Evolutionary conservation across 2,329 filamentous ascomycete species (phyloP).

Genomic region (Pseudonectria foliicola): DNA sequence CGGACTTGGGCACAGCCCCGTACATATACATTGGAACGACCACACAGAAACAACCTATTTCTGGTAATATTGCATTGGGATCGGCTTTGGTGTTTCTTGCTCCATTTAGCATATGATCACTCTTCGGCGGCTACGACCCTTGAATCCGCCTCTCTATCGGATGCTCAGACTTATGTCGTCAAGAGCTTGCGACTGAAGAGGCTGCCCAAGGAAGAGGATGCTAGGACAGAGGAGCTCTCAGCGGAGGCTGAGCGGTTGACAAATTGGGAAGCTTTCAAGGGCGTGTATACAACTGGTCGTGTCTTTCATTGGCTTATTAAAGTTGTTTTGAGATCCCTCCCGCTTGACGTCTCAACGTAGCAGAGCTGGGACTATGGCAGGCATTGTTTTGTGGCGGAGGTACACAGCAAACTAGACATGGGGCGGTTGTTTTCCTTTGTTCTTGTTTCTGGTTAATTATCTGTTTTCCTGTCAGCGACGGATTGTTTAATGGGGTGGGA

Average conservation of each 20-base stretch:
- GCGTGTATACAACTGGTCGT: conserved; percentile 10
- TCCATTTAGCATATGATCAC: conserved; percentile 26
- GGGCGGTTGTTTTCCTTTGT: conserved; percentile 19
- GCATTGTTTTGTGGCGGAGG: conserved; percentile 18
- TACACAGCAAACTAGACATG: conserved; percentile 26
- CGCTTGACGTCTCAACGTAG: conserved; percentile 1
- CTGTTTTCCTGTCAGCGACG: conserved; percentile 12
- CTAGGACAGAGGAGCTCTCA: conserved; percentile 2
- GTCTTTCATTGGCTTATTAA: conserved; percentile 10
- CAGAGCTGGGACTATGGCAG: conserved; percentile 16
- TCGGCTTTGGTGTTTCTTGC: conserved; percentile 21
- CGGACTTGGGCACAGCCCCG: conserved; percentile 22
- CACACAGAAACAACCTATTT: conserved; percentile 27
- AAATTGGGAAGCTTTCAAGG: conserved; percentile 11
- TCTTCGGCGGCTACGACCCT: conserved; percentile 11
- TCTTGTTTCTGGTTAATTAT: conserved; percentile 15
- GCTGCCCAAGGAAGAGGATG: too few species aligned
- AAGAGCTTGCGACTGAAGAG: background rate
- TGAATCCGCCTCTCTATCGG: conserved; percentile 6
- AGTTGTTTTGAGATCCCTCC: conserved; percentile 11
- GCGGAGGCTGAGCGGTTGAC: conserved; percentile 10
- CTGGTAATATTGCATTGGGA: conserved; percentile 44
- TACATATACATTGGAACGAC: conserved; percentile 29
- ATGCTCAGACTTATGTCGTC: conserved; percentile 1
- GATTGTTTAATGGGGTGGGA: conserved; percentile 1